Evolutionary conservation across 371 early-diverging fungal species (phyloP).

Genomic region (Globomyces sp.): DNA sequence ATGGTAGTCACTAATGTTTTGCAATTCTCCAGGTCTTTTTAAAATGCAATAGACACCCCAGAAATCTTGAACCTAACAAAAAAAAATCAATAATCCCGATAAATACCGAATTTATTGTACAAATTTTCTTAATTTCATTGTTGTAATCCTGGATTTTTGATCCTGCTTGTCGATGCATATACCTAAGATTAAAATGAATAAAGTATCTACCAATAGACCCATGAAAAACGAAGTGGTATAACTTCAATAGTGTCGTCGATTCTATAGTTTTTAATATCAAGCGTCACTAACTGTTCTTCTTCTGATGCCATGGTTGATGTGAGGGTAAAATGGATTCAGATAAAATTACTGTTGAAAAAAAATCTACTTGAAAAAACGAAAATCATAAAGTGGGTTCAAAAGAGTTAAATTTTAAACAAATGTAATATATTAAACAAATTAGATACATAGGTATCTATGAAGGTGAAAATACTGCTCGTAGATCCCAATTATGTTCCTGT

Average conservation of each 20-base stretch:
- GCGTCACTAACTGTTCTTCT: too few relatives aligned
- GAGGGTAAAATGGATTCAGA: too few relatives aligned
- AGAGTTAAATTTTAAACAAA: too few relatives aligned
- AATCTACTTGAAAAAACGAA: too few relatives aligned
- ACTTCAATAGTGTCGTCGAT: neutral
- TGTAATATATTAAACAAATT: too few relatives aligned
- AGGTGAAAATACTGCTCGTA: too few relatives aligned
- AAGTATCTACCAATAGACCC: conserved; percentile 25
- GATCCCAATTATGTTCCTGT: too few relatives aligned
- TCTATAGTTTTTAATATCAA: too few relatives aligned
- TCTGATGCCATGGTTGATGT: too few relatives aligned
- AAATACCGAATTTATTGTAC: conserved; percentile 56
- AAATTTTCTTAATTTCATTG: conserved; percentile 79
- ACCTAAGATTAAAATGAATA: conserved; percentile 34
- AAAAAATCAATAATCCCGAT: conserved; percentile 37
- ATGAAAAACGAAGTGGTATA: conserved; percentile 19
- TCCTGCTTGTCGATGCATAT: conserved; percentile 86
- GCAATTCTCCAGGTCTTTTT: conserved; percentile 81
- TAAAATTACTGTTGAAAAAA: too few relatives aligned
- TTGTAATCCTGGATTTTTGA: conserved; percentile 86
- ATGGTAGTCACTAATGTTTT: conserved; percentile 90
- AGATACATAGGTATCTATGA: too few relatives aligned
- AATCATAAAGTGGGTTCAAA: too few relatives aligned
- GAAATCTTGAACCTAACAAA: conserved; percentile 69
- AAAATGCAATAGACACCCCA: conserved; percentile 87